Evolutionary conservation across 2,329 filamentous ascomycete species (phyloP).

Genomic region (Huntiella omanensis): DNA sequence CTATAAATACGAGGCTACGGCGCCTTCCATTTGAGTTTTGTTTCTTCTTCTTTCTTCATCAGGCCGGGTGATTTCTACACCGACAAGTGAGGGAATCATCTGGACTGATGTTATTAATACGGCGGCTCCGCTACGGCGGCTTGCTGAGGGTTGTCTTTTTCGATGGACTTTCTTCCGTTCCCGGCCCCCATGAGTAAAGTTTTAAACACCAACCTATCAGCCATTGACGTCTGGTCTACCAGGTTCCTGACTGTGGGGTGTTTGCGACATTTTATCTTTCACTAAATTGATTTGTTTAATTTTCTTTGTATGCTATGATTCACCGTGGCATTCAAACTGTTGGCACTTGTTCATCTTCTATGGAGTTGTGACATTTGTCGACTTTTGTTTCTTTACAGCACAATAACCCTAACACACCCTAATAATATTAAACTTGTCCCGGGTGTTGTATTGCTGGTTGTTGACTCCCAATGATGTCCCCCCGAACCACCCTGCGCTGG

Average conservation of each 20-base stretch:
- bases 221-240: conserved; percentile 20
- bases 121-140: conserved; percentile 34
- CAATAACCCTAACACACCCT: background rate
- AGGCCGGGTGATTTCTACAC: conserved; percentile 29
- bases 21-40: conserved; percentile 11
- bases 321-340: background rate
- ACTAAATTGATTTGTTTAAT: background rate
- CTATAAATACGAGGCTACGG: conserved; percentile 11
- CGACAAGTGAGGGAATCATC: conserved; percentile 31
- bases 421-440: background rate
- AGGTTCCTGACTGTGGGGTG: conserved; percentile 34
- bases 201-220: conserved; percentile 29
- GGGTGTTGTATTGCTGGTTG: background rate
- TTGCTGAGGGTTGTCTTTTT: conserved; percentile 32
- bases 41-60: conserved; percentile 23
- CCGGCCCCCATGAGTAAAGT: conserved; percentile 30
- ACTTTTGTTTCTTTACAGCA: background rate
- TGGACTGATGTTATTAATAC: conserved; percentile 13
- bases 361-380: background rate
- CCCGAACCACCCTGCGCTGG: background rate
- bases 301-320: background rate
- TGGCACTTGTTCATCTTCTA: background rate
- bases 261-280: conserved; percentile 23
- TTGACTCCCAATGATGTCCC: background rate
- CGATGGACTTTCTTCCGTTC: conserved; percentile 36